Percentiles rank a stretch among this genome's conserved stretches.
phyloP scores from a whole-genome alignment of 257 asterid genomes.

The Nicotiana tomentosiformis region DNA sequence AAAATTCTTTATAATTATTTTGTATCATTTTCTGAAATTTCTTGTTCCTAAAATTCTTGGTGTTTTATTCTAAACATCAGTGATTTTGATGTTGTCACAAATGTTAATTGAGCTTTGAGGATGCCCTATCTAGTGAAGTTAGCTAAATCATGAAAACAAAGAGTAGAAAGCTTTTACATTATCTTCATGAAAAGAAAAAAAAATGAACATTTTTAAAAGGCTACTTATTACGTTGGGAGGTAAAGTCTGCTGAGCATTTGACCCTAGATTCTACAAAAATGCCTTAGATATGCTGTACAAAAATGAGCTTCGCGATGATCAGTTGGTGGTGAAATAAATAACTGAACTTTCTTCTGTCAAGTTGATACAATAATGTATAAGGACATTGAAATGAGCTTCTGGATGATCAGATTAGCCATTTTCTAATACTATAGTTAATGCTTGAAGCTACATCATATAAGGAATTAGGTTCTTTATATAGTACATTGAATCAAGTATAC shows the following conservation, averaged over 20 bases:
- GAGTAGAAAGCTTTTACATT: too few species aligned
- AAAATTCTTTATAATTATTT: too few species aligned
- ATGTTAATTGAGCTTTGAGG: background rate
- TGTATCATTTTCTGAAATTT: background rate
- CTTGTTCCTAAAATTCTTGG: background rate
- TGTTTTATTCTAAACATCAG: background rate
- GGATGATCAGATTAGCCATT: background rate
- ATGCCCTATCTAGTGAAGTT: background rate
- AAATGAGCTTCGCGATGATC: too few species aligned
- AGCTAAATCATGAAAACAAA: background rate
- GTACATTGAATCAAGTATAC: background rate
- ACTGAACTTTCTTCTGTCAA: background rate
- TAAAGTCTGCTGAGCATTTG: background rate
- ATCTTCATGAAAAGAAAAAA: too few species aligned
- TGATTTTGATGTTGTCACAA: background rate
- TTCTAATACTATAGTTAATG: background rate
- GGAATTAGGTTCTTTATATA: background rate
- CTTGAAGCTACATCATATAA: background rate
- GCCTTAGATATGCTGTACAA: background rate
- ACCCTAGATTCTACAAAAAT: background rate
- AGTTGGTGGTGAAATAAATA: too few species aligned
- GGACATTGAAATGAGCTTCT: too few species aligned
- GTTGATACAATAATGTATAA: background rate
- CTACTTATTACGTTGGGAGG: too few species aligned
- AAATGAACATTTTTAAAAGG: background rate